A percentile compares a stretch with the other conserved stretches of the same genome.
phyloP scores from a whole-genome alignment of 768 basidiomycete genomes.

The Amanita fuliginea region DNA sequence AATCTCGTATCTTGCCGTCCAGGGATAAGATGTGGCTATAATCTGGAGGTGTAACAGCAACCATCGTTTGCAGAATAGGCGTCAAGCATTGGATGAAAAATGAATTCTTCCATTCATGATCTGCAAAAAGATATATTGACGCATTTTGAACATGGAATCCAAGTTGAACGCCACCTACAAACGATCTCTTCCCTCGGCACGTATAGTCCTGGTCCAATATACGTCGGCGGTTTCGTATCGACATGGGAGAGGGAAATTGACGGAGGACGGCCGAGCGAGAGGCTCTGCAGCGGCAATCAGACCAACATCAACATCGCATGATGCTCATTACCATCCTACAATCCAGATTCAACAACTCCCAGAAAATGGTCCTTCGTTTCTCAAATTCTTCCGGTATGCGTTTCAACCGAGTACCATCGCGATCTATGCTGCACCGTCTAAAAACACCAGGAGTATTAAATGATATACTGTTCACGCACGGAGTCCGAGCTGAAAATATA shows the following conservation, averaged over 20 bases:
- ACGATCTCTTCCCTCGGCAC: slow-evolving; percentile 39
- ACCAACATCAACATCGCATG: background rate
- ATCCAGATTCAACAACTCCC: slow-evolving; percentile 67
- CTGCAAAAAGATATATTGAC: slow-evolving; percentile 21
- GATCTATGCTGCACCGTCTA: slow-evolving; percentile 34
- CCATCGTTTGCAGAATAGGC: slow-evolving; percentile 49
- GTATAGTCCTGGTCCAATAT: slow-evolving; percentile 32
- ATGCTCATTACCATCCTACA: slow-evolving; percentile 41
- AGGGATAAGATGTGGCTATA: slow-evolving; percentile 43
- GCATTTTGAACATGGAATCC: background rate
- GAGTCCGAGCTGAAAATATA: slow-evolving; percentile 43
- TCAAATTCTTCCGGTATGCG: slow-evolving; percentile 65
- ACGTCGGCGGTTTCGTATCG: slow-evolving; percentile 46
- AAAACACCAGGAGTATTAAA: slow-evolving; percentile 6
- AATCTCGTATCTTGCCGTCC: slow-evolving; percentile 46
- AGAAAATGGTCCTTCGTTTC: slow-evolving; percentile 57
- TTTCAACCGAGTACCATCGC: slow-evolving; percentile 52
- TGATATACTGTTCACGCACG: slow-evolving; percentile 31
- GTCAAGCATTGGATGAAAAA: slow-evolving; percentile 56
- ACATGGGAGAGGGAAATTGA: slow-evolving; percentile 57
- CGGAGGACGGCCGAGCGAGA: slow-evolving; percentile 63
- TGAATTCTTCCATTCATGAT: slow-evolving; percentile 61
- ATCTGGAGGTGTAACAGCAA: slow-evolving; percentile 36
- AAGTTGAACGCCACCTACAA: slow-evolving; percentile 27
- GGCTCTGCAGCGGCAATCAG: slow-evolving; percentile 28